Base-by-base conservation (phyloP, 129 eudicot species). In the Centella asiatica region DNA sequence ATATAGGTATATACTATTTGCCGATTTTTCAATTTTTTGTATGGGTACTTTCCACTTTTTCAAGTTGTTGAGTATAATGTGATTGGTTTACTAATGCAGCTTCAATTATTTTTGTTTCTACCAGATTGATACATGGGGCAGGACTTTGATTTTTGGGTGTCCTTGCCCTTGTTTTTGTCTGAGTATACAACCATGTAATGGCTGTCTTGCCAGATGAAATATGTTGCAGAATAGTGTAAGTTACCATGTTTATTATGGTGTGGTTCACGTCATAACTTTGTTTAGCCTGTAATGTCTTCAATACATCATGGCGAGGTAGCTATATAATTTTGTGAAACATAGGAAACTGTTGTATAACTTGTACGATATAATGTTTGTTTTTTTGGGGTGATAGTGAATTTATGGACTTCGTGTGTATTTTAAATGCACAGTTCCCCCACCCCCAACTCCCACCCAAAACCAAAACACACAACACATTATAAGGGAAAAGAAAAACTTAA, bases 81-180 rank as follows among this genome's bases (percentile, higher is more conserved):
- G 4, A 2, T 10, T 12, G 56, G 4, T 3, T 62, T 18, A 23
- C 49, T 23, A 15, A 37, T n/a, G n/a, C n/a, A n/a, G n/a, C n/a
- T n/a, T n/a, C 15, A 24, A 15, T 26, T 62, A 44, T 5, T 62
- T 18, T 40, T 40, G 17, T 23, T 3, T 39, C 24, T 13, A 33
- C 13, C 14, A 20, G 12, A 40, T 39, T 26, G 24, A 40, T 4
- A 62, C 66, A 25, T 23, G 53, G 66, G 34, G 13, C 26, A 37
- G 66, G 50, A 40, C 52, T 62, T 60, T n/a, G n/a, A 11, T 60
- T 60, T 60, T 60, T 60, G 46, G 27, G 42, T 37, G 65, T 37
- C 28, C 65, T 60, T 60, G 3, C 47, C 49, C 65, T 19, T 4
- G 6, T 11, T 8, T 60, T 60, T 9, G 65, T 29, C 10, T 9